Evolutionary conservation across 768 basidiomycete species (phyloP), one percentile per base, ranked within the genome.

Genomic region (Kondoa subrosea): DNA sequence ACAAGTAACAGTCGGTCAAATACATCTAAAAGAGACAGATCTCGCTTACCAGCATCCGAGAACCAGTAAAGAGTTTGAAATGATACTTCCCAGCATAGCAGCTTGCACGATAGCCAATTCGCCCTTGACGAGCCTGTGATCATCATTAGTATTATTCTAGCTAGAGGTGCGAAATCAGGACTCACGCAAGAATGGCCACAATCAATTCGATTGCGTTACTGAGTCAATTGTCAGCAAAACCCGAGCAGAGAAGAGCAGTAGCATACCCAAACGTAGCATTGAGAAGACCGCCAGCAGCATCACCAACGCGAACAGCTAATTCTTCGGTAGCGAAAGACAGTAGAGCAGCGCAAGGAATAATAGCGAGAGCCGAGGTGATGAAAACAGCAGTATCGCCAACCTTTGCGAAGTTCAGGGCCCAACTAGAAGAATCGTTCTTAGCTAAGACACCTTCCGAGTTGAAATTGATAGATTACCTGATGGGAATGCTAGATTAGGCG

Each of bases 21-120:
- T 4, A 16, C 29, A 40, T 31, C 16, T 16, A 30, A 59, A 26
- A 4, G 4, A n/a, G n/a, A n/a, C 4, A 25, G 8, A 8, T 25
- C 4, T 25, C 26, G 31, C 4, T 25, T 4, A 59, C 8, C 69
- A 69, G 66, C 89, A 91, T 89, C 89, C 89, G 32, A 90, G 81
- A 21, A 91, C 85, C 63, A 91, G 81, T 34, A 89, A 61, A 21
- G 88, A 79, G 77, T 89, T 90, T 73, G 85, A 87, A 17, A 91
- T 78, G 76, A 91, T 88, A 0, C 86, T 85, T 1, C 89, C 89
- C 67, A 91, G 81, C 66, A 91, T 79, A 12, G 87, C 84, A 0
- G 88, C 85, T 75, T 91, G 89, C 1, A 91, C 88, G 30, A 91
- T 82, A 26, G 81, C 79, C 4, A 91, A 78, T 75, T 91, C 85